Conservation (phyloP, 192 early-diverging fungal genomes). For the Haplosporangium gracile region DNA sequence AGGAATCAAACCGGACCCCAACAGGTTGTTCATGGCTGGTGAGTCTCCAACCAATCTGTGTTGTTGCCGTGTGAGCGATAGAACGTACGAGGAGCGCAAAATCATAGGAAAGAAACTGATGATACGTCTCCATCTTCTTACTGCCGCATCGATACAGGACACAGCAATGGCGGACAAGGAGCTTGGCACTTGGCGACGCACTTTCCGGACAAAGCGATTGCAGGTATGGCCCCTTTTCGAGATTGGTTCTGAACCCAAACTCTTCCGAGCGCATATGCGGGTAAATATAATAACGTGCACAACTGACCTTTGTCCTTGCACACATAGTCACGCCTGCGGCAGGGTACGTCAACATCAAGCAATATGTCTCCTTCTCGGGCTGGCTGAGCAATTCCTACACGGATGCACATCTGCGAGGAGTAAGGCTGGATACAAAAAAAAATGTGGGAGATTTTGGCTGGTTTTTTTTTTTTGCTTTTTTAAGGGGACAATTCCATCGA, state of each 20-base stretch:
- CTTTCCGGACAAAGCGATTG: constrained; percentile 78
- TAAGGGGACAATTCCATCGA: not conserved
- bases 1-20: constrained; percentile 51
- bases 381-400: constrained; percentile 72
- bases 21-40: constrained; percentile 71
- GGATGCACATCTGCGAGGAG: constrained; percentile 73
- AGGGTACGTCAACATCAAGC: constrained; percentile 81
- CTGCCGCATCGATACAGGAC: constrained; percentile 56
- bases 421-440: constrained; percentile 36
- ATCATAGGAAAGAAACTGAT: not conserved
- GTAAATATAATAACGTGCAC: not conserved
- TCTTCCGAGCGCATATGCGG: not conserved
- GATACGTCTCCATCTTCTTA: not conserved
- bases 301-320: not conserved
- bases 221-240: constrained; percentile 52
- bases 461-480: not conserved
- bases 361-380: constrained; percentile 77
- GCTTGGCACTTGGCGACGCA: constrained; percentile 80
- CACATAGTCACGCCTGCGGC: constrained; percentile 72
- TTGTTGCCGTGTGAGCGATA: not conserved
- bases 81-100: not conserved
- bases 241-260: not conserved
- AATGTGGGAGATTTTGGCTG: not conserved
- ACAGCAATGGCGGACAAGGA: constrained; percentile 86
- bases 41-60: not conserved